Evolutionary conservation across 176 grass and related monocot genomes (phyloP).

Genomic region (Alopecurus myosuroides): DNA sequence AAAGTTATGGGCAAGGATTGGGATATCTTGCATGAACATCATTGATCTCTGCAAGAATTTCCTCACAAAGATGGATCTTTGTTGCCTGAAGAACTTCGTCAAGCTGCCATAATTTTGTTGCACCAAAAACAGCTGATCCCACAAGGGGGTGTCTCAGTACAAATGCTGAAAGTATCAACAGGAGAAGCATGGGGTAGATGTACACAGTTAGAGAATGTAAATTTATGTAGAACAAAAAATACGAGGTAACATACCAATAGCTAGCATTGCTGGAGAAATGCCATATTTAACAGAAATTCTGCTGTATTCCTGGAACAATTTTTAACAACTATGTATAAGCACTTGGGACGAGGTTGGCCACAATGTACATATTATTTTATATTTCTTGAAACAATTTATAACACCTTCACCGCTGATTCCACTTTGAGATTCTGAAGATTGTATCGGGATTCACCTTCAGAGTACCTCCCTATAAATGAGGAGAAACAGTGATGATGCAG

Average conservation of each 20-base stretch:
- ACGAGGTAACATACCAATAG: slow-evolving; percentile 48
- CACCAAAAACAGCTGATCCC: slow-evolving; percentile 66
- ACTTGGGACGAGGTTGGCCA: neutral
- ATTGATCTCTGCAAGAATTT: slow-evolving; percentile 63
- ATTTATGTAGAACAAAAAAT: neutral
- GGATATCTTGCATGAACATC: slow-evolving; percentile 56
- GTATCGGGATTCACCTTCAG: slow-evolving; percentile 91
- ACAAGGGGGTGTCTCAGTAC: slow-evolving; percentile 68
- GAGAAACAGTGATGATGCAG: neutral
- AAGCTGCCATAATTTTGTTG: slow-evolving; percentile 72
- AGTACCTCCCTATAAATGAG: slow-evolving; percentile 63
- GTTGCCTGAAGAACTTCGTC: slow-evolving; percentile 50
- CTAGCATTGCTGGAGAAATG: slow-evolving; percentile 60
- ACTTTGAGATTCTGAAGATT: slow-evolving; percentile 58
- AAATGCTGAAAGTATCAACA: slow-evolving; percentile 37
- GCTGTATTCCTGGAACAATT: slow-evolving; percentile 59
- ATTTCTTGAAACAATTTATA: no score
- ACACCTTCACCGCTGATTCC: slow-evolving; percentile 57
- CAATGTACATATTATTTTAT: neutral
- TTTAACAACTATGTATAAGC: slow-evolving; percentile 15
- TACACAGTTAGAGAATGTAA: neutral
- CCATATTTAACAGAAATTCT: slow-evolving; percentile 51
- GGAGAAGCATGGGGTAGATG: neutral
- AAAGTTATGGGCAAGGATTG: slow-evolving; percentile 59
- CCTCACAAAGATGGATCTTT: slow-evolving; percentile 29